Conservation (phyloP, 2,329 filamentous ascomycete species). For the Thelonectria discophora region DNA sequence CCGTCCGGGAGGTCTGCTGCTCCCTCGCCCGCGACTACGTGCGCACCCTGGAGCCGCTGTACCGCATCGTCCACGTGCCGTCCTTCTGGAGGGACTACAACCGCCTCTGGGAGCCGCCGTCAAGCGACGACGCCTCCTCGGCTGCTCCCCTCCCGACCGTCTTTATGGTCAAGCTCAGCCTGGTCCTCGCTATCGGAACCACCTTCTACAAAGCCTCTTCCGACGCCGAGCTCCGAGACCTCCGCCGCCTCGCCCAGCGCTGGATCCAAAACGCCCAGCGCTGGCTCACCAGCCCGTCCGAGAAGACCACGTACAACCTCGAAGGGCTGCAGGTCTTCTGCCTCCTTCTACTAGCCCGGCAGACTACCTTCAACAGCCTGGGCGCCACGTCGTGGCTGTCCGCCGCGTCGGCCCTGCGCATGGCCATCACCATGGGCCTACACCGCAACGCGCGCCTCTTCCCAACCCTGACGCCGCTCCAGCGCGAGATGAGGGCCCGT, state of each 20-base stretch:
- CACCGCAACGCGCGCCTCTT: conserved; percentile 38
- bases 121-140: not conserved
- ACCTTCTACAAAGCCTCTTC: conserved; percentile 30
- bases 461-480: conserved; percentile 29
- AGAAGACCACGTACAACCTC: conserved; percentile 39
- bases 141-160: conserved; percentile 20
- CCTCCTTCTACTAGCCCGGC: conserved; percentile 36
- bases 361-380: conserved; percentile 40
- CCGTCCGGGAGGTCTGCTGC: conserved; percentile 31
- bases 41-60: conserved; percentile 40
- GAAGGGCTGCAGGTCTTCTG: conserved; percentile 40
- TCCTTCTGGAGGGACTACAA: conserved; percentile 37
- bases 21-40: conserved; percentile 37
- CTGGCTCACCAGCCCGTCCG: conserved; percentile 39
- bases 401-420: conserved; percentile 35
- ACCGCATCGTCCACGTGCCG: conserved; percentile 39
- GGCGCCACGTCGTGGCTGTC: conserved; percentile 42
- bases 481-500: conserved; percentile 35
- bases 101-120: conserved; percentile 30
- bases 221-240: conserved; percentile 27
- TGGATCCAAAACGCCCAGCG: conserved; percentile 43
- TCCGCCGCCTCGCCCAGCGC: conserved; percentile 33
- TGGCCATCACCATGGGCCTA: conserved; percentile 41
- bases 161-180: conserved; percentile 34
- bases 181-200: conserved; percentile 38